Evolutionary conservation across 768 basidiomycete genomes (phyloP), one percentile per base, ranked within the genome.

Genomic region (Clavaria fumosa): DNA sequence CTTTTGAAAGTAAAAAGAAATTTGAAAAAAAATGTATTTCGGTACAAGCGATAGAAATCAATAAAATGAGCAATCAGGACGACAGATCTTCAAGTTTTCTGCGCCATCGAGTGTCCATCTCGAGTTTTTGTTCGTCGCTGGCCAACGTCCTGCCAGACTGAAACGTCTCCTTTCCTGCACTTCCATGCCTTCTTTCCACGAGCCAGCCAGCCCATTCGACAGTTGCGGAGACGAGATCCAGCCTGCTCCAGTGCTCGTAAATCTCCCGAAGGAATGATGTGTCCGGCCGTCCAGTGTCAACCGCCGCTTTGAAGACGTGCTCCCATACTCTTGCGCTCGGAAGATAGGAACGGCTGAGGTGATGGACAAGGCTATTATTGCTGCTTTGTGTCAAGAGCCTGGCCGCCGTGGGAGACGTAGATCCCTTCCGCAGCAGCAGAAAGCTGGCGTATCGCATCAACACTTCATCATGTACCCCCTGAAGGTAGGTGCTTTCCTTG

Each of bases 121-220:
- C n/a, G n/a, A n/a, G n/a, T n/a, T n/a, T n/a, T n/a, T n/a, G n/a
- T n/a, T n/a, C n/a, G n/a, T n/a, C n/a, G n/a, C n/a, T n/a, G n/a
- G n/a, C 45, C 44, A 39, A 43, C 31, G 39, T 43, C 35, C 40
- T 41, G 40, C 40, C 18, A 39, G 41, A 21, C 1, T 32, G 35
- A 22, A 70, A 53, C 28, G 60, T 50, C 30, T 45, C 55, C 24
- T 52, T 55, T 38, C 63, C 68, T 43, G 58, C 61, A 35, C 50
- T 53, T 24, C 66, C 69, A 37, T 55, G 49, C 23, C 62, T 66
- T 36, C 52, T 47, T 31, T 40, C 42, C 48, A 64, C 47, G 21
- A 73, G 43, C 70, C 72, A 74, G 38, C 48, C 46, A 11, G 62
- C 68, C 66, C 66, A 72, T 40, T 49, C 56, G 33, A 60, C 43